Evolutionary conservation across 106 monocot species (phyloP), one percentile per base, ranked within the genome.

Genomic region (Iris macrosiphon): DNA sequence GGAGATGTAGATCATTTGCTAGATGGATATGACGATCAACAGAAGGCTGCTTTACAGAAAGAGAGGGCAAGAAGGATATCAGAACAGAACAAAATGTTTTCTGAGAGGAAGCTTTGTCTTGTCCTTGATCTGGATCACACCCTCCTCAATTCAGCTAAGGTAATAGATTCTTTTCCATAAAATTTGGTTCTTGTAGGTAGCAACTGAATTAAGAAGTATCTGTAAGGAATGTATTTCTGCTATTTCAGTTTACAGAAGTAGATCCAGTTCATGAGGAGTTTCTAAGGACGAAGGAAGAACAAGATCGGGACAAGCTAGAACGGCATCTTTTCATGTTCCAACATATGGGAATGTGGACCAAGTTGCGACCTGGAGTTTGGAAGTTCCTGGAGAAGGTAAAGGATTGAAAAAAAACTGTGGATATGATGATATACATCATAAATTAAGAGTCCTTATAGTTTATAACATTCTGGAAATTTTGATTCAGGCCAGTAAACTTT

Each of bases 291-390:
- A 98, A 98, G 63, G 98, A 91, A 72, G 91, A 84, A 46, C 77
- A 78, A 47, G 98, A 98, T 41, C 60, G 79, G 23, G 77, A 80
- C 45, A 74, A 71, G 61, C 70, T 52, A 22, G 75, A 84, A 50
- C 57, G 87, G 38, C 83, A 83, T 70, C 75, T 98, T 49, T 98
- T 67, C 31, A 67, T 83, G 16, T 91, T 98, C 27, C 83, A 56
- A 7, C 91, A 98, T 69, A 91, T 98, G 98, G 75, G 69, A 58
- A 98, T 98, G 98, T 98, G 98, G 98, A 98, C 98, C 11, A 98
- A 98, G 51, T 68, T 98, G 49, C 74, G 98, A 29, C 98, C 98
- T 0, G 98, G 98, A 44, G 70, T 98, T 5, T 98, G 98, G 98
- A 98, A 84, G 56, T 98, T 98, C 54, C 78, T 98, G 32, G 91